Base-by-base conservation (phyloP, 208 protist genomes). In the Wallacemonas rigidus region DNA sequence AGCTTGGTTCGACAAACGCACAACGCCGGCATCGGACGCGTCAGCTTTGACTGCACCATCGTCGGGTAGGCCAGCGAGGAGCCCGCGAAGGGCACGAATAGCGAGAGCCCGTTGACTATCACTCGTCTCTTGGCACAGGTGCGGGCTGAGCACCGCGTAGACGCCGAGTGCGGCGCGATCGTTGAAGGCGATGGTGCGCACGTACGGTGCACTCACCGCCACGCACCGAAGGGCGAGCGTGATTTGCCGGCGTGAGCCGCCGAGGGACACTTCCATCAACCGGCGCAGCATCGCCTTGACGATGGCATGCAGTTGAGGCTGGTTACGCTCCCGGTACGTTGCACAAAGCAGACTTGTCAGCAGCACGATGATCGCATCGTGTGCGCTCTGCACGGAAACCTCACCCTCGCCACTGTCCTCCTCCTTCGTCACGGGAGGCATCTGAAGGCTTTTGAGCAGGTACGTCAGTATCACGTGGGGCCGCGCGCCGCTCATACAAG, bases 291-390 rank as follows among this genome's bases (percentile, higher is more conserved):
- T 63, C 14, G 56, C 65, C 12, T 72, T 67, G 11, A 94, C 67
- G 55, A 91, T 71, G 47, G 61, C 72, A 60, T 94, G 89, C 77
- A 94, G 77, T 72, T 90, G 85, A 26, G 85, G 80, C 3, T 76
- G 75, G 72, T 88, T 92, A 54, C 78, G 81, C 62, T 84, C 80
- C 12, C 51, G 65, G 75, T 92, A 83, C 2, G 81, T 88, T 44
- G 75, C 45, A 14, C 58, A 69, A 15, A 87, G 72, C 15, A 91
- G 72, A 17, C 72, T 43, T 17, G 65, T 26, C n/a, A 75, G 79
- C 11, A 92, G 75, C n/a, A 53, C 64, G 56, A 87, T 75, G 15
- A 78, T 45, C 1, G 71, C 77, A 47, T 85, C 71, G 54, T 77
- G 76, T 41, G 71, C 79, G 50, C 71, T 60, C 51, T 76, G 53